Conservation (phyloP, 257 asterid genomes). For the Osmanthus fragrans region DNA sequence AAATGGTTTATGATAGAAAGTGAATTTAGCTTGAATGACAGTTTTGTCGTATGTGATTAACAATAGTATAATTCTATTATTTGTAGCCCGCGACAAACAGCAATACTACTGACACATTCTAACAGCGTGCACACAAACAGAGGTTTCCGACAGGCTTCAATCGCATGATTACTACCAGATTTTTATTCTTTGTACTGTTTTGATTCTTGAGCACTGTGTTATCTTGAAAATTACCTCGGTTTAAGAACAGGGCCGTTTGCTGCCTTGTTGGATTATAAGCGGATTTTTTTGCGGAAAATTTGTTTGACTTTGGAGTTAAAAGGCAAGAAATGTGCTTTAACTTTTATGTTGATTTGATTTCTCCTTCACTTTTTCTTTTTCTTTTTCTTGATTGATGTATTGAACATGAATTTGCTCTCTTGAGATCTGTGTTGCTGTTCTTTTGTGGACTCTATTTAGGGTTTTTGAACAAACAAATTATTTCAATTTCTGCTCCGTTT, state of each 20-base stretch:
- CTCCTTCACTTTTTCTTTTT: not conserved
- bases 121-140: not conserved
- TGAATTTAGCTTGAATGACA: not conserved
- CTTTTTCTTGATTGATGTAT: not conserved
- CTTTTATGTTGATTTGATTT: conserved; percentile 3
- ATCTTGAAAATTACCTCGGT: conserved; percentile 19
- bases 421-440: not conserved
- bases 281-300: not conserved
- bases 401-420: not conserved
- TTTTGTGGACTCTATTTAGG: not conserved
- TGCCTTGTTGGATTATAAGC: conserved; percentile 16
- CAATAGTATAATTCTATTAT: not conserved
- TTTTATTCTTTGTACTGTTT: conserved; percentile 35
- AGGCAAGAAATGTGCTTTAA: not conserved
- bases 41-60: not conserved
- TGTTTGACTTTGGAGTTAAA: not conserved
- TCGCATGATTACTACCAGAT: conserved; percentile 24
- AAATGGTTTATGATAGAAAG: not conserved
- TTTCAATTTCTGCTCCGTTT: not conserved
- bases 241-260: conserved; percentile 19
- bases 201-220: conserved; percentile 11
- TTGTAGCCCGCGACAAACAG: not conserved
- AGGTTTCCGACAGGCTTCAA: conserved; percentile 29
- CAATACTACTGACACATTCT: not conserved
- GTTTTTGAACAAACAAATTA: not conserved